A percentile compares a stretch with the other conserved stretches of the same genome.
These are phyloP conservation scores for Monilinia vaccinii-corymbosi DNA, from an alignment of 2,329 filamentous ascomycete genomes.

Conservation along the genomic window DNA sequence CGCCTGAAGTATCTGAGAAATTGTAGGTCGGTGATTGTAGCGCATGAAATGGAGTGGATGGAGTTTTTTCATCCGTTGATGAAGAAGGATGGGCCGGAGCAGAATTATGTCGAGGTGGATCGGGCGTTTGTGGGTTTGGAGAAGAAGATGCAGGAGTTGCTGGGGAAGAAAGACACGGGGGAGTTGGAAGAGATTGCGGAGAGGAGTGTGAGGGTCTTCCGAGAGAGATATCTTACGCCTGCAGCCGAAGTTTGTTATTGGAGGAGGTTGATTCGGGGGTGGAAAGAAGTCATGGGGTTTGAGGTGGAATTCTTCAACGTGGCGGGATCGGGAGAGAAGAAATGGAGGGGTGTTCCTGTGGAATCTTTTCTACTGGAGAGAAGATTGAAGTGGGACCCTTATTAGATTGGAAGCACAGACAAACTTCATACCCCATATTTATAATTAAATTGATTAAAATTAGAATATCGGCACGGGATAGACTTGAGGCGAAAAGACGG, in stretches of 20 bases:
- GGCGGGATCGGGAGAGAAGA: not conserved
- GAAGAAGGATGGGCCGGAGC: conserved; percentile 37
- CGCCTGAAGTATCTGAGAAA: conserved; percentile 4
- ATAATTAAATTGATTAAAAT: not conserved
- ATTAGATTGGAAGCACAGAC: not conserved
- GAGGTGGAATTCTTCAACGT: conserved; percentile 5
- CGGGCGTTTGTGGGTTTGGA: conserved; percentile 33
- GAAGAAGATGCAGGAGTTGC: conserved; percentile 33
- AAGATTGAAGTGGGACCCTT: conserved; percentile 8
- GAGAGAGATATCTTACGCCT: conserved; percentile 37
- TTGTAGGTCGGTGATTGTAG: conserved; percentile 5
- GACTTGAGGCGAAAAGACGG: not conserved
- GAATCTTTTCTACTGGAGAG: conserved; percentile 8
- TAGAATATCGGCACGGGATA: not conserved
- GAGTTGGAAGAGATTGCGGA: conserved; percentile 28
- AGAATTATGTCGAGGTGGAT: conserved; percentile 6
- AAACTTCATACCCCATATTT: not conserved
- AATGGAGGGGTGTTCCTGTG: conserved; percentile 1
- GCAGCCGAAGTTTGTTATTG: conserved; percentile 45
- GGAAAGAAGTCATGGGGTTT: conserved; percentile 28
- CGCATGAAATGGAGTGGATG: conserved; percentile 8
- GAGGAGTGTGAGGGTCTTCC: conserved; percentile 18
- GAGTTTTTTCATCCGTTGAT: conserved; percentile 8
- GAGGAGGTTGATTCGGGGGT: conserved; percentile 38
- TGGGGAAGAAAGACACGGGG: conserved; percentile 31